Evolutionary conservation across 345 rosid species (phyloP), one percentile per base, ranked within the genome.

Genomic region (Carallia brachiata): DNA sequence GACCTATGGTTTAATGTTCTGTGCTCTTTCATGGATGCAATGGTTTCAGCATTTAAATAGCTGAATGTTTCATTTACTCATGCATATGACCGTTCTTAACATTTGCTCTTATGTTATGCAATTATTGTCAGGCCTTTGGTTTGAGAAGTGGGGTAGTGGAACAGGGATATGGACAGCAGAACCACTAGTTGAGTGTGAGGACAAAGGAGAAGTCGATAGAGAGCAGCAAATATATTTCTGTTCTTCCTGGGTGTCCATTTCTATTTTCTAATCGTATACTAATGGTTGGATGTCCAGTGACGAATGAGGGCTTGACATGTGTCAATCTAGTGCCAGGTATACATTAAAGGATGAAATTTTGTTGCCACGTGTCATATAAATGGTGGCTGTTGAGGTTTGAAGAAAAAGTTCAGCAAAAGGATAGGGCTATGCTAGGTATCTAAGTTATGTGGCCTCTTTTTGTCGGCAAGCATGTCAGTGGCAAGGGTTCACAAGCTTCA

Each of bases 111-210:
- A 27, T 56, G 19, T 16, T 36, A 15, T 75, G 28, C 57, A 61
- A 40, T 10, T 62, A 61, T 72, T 52, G 47, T 58, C 61, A 58
- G 76, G 69, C 40, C 59, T 69, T 65, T 37, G 15, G 61, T 28
- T 68, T 12, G 44, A 27, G 60, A 19, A 23, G 60, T 5, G 4
- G 77, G 77, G 73, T 66, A 62, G 73, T 40, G 31, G 61, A 69
- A 64, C 15, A 65, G 53, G 63, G 48, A 70, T 74, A 63, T 56
- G 69, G 72, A 39, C 50, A 61, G 59, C 67, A 55, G 67, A 71
- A 55, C 73, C 40, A 55, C 57, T 74, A 60, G 83, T 72, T 50
- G 72, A 61, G 52, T 61, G 52, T 64, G 67, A 52, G 69, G 84
- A 81, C 73, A 77, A 80, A 71, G 55, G 63, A 36, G 66, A 72